A percentile compares a stretch with the other conserved stretches of the same genome.
Conservation (phyloP, 352 stramenopile species). For the Phytophthora rubi region DNA sequence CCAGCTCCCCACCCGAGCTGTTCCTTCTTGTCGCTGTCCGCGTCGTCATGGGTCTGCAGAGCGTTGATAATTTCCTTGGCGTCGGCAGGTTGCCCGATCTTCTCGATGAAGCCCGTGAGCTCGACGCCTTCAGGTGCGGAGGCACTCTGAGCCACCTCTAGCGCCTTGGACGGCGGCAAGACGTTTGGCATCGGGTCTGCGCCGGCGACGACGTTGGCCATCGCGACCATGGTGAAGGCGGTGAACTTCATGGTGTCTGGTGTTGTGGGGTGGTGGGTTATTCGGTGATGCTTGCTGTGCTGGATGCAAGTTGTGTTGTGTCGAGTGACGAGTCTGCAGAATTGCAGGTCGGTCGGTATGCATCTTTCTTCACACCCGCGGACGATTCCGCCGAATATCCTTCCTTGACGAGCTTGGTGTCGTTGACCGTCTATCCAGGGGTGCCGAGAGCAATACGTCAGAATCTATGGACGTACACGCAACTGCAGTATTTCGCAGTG, state of each 20-base stretch:
- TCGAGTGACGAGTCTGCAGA: not conserved
- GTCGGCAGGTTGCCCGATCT: slow-evolving; percentile 15
- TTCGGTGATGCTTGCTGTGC: not conserved
- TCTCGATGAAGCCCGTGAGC: slow-evolving; percentile 16
- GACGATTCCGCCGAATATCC: too few species aligned
- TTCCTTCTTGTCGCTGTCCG: not conserved
- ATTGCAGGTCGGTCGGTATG: not conserved
- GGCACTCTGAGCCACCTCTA: slow-evolving; percentile 14
- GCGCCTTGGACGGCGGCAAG: slow-evolving; percentile 13
- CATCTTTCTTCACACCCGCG: not conserved
- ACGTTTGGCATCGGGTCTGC: not conserved
- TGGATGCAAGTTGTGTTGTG: not conserved
- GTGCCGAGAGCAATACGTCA: too few species aligned
- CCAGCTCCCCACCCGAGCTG: not conserved
- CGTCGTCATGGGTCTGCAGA: slow-evolving; percentile 1
- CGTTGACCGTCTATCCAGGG: too few species aligned
- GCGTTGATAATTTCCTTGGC: slow-evolving; percentile 11
- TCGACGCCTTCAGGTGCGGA: slow-evolving; percentile 13
- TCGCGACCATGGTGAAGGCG: not conserved
- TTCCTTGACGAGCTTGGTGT: too few species aligned
- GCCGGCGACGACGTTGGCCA: slow-evolving; percentile 1
- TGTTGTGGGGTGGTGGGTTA: not conserved
- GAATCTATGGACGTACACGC: too few species aligned
- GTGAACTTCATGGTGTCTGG: slow-evolving; percentile 10
- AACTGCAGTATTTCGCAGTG: too few species aligned